These are phyloP conservation scores for Aspergillus pseudoterreus DNA, from an alignment of 2,329 filamentous ascomycete genomes.

Conservation along the genomic window DNA sequence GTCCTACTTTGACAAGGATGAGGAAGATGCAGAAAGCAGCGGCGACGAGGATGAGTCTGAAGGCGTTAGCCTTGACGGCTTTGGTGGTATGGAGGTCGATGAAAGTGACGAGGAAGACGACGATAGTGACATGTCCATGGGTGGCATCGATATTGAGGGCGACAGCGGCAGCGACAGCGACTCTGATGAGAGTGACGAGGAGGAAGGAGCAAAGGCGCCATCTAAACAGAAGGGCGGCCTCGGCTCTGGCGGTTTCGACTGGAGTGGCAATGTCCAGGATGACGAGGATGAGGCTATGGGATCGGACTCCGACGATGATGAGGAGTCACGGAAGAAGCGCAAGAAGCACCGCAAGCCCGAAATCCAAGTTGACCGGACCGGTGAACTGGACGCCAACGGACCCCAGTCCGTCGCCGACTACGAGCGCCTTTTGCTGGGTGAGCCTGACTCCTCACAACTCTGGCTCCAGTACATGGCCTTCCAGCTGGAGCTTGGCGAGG, in stretches of 20 bases:
- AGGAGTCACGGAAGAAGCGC: slow-evolving; percentile 53
- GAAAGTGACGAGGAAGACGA: slow-evolving; percentile 33
- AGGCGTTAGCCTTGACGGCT: slow-evolving; percentile 27
- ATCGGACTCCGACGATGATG: slow-evolving; percentile 49
- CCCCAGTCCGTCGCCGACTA: slow-evolving; percentile 90
- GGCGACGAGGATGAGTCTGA: slow-evolving; percentile 44
- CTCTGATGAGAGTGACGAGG: slow-evolving; percentile 43
- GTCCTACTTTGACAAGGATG: slow-evolving; percentile 69
- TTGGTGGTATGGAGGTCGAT: slow-evolving; percentile 30
- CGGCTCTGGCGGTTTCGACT: slow-evolving; percentile 77
- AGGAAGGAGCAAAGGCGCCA: slow-evolving; percentile 37
- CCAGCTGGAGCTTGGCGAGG: slow-evolving; percentile 86
- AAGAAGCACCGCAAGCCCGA: slow-evolving; percentile 73
- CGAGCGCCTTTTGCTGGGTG: slow-evolving; percentile 84
- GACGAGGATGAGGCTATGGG: slow-evolving; percentile 41
- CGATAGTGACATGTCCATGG: slow-evolving; percentile 35
- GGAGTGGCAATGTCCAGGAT: slow-evolving; percentile 68
- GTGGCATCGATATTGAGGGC: slow-evolving; percentile 44
- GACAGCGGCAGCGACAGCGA: slow-evolving; percentile 38
- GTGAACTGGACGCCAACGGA: slow-evolving; percentile 82
- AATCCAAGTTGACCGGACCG: slow-evolving; percentile 83
- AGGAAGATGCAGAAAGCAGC: slow-evolving; percentile 43
- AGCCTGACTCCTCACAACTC: slow-evolving; percentile 86
- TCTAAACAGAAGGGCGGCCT: slow-evolving; percentile 52
- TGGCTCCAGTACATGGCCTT: slow-evolving; percentile 99